Base-by-base conservation (phyloP, 148 eudicot species). In the Polygonum maritimum region DNA sequence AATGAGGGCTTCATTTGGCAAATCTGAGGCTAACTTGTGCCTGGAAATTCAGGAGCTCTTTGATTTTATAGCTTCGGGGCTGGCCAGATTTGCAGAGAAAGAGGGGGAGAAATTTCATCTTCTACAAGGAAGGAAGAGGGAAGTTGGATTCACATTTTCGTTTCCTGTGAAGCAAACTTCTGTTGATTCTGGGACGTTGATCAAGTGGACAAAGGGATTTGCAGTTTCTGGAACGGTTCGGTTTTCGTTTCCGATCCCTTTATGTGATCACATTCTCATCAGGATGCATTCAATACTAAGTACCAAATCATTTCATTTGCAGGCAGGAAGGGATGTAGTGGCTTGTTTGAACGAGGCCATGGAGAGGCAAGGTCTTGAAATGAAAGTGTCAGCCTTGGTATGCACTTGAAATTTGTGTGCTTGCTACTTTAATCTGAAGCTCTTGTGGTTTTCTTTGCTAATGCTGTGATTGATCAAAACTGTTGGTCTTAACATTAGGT, bases 171-270 rank as follows among this genome's bases (percentile, higher is more conserved):
- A 83, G 80, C 97, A 92, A 74, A 90, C 90, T 1, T 88, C 95
- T 21, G 86, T 92, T 40, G 89, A 87, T 63, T 84, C 92, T 4
- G 94, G 97, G 62, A 86, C 86, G 36, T 75, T 92, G 26, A 92
- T 92, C 81, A 90, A 89, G 63, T 92, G 95, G 97, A 92, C 95
- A 14, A 92, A 92, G 80, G 97, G 95, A 21, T 92, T 92, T 78
- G 78, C 89, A 0, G 90, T 90, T 76, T 84, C 92, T 48, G 71
- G 45, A 67, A 67, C 71, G 71, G 71, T 67, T 16, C 16, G 45
- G 15, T 38, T 38, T 67, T 36, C 71, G 11, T 38, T 67, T 16
- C 31, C 5, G 16, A 13, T 31, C 63, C 31, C 5, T n/a, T 7
- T 7, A 5, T 67, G 15, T 63, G 16, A 67, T 67, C 71, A 36